Conservation (phyloP, 2,329 filamentous ascomycete genomes). For the Exophiala xenobiotica region DNA sequence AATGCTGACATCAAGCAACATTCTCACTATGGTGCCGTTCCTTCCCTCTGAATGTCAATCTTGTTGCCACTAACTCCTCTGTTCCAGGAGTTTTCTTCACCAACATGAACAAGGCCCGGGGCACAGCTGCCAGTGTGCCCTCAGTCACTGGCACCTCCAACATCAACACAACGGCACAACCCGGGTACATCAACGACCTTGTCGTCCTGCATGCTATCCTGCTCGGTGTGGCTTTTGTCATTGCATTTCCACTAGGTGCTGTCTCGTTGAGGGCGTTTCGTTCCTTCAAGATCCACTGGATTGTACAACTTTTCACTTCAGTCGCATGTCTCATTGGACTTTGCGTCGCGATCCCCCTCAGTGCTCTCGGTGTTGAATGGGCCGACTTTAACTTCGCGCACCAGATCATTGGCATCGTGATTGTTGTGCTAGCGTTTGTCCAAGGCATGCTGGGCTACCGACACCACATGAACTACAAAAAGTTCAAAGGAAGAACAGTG, state of each 20-base stretch:
- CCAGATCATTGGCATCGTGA: conserved; percentile 46
- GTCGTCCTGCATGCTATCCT: conserved; percentile 32
- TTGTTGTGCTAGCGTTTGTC: conserved; percentile 34
- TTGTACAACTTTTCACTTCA: conserved; percentile 39
- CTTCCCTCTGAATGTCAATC: neutral
- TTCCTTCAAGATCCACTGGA: conserved; percentile 39
- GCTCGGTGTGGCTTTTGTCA: conserved; percentile 36
- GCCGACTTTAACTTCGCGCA: conserved; percentile 43
- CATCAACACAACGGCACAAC: conserved; percentile 18
- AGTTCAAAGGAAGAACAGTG: conserved; percentile 12
- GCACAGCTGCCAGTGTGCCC: conserved; percentile 30
- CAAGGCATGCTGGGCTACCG: conserved; percentile 38
- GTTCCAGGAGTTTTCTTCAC: conserved; percentile 16
- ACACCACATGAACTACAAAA: conserved; percentile 37
- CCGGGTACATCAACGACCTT: conserved; percentile 5
- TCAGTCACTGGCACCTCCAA: conserved; percentile 34
- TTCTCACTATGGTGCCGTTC: conserved; percentile 10
- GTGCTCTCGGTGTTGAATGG: conserved; percentile 37
- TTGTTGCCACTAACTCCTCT: neutral
- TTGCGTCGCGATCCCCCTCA: conserved; percentile 41
- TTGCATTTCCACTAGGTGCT: conserved; percentile 36
- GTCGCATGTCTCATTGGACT: conserved; percentile 39
- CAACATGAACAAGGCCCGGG: conserved; percentile 15
- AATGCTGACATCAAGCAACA: conserved; percentile 16
- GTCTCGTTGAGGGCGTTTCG: conserved; percentile 38